Base-by-base conservation (phyloP, 2,329 filamentous ascomycete species). In the Microdochium bolleyi region DNA sequence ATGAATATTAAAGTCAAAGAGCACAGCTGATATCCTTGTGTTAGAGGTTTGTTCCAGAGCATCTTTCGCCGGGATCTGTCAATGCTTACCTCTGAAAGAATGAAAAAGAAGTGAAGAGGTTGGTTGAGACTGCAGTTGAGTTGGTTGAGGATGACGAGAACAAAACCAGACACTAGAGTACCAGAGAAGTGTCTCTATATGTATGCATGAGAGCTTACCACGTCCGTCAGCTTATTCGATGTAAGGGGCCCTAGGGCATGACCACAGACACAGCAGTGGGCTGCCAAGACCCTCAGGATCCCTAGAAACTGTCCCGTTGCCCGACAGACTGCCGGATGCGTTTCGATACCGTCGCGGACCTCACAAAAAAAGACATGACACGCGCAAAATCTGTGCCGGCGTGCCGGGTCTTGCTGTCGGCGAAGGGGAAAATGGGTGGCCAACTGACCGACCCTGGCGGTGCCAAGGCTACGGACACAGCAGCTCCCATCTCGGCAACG, bases 71-170 rank as follows among this genome's bases (percentile, higher is more conserved):
- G 24, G 51, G 44, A 24, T 25, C 19, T 5, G 11, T 48, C 37
- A 38, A 32, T 41, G 50, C 68, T 65, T 63, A 74, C 73, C 73
- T 76, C 73, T 72, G 68, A 68, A 71, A 63, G 66, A 74, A 71
- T 67, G 70, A 73, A 71, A 70, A 70, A 69, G 59, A 55, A 67
- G 62, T 64, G 67, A 67, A 46, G 13, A 22, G 41, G 19, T 10
- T 10, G 19, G 16, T 22, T 11, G 21, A 19, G 19, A 22, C 5
- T 2, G 41, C 8, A 22, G 41, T 46, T 7, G 22, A 19, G 10
- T 21, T 46, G 41, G 21, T 8, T 46, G 41, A 46, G 21, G 41
- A 46, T 46, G 41, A 46, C 8, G 41, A 22, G 19, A 19, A 13
- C 7, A 24, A 21, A 46, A 10, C 16, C 8, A 11, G 7, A 8